Conservation (phyloP, 805 yeast species). For the Candida gorgasii region DNA sequence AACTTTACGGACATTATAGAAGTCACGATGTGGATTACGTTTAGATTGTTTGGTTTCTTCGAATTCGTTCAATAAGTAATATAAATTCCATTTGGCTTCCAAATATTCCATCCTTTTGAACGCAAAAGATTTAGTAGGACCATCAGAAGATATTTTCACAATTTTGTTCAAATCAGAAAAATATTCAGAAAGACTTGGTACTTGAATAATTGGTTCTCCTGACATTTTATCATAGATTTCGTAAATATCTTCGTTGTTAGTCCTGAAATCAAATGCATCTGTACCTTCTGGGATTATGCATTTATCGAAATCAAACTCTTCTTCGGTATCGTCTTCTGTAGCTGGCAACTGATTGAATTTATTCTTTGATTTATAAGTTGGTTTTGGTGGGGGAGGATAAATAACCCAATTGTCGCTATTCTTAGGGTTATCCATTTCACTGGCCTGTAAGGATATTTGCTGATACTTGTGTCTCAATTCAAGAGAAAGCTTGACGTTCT, state of each 20-base stretch:
- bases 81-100: constrained; percentile 96
- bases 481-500: constrained; percentile 65
- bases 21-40: constrained; percentile 94
- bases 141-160: constrained; percentile 79
- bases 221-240: constrained; percentile 50
- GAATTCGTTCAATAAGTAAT: constrained; percentile 83
- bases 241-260: constrained; percentile 68
- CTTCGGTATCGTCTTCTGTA: constrained; percentile 36
- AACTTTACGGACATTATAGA: constrained; percentile 93
- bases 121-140: constrained; percentile 96
- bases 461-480: constrained; percentile 77
- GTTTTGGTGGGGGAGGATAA: constrained; percentile 93
- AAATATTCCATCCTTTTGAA: constrained; percentile 89
- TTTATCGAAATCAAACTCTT: constrained; percentile 59
- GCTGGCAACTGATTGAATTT: constrained; percentile 47
- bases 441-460: constrained; percentile 61
- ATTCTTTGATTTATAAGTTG: constrained; percentile 67
- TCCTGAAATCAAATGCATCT: constrained; percentile 38
- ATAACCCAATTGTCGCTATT: constrained; percentile 71
- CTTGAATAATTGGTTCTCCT: constrained; percentile 41
- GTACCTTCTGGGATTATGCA: constrained; percentile 56
- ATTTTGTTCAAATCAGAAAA: constrained; percentile 79
- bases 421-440: constrained; percentile 80
- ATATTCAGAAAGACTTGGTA: constrained; percentile 85
- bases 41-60: constrained; percentile 90